Percentiles rank a stretch among this genome's conserved stretches.
Evolutionary conservation across 495 filamentous ascomycete genomes (phyloP).

Genomic region (Penicillium coffeae): DNA sequence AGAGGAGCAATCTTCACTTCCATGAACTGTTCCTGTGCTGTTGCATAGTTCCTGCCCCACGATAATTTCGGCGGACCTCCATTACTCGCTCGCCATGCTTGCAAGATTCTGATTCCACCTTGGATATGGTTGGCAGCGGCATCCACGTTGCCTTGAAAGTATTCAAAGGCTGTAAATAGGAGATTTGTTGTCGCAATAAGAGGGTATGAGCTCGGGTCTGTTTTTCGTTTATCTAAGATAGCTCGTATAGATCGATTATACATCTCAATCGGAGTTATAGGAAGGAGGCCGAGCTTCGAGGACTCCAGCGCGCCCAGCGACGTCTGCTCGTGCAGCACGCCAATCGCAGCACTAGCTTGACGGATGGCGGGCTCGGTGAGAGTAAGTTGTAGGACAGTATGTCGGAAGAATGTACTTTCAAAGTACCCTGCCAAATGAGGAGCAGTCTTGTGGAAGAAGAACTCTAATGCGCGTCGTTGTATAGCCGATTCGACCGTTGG

Average conservation of each 20-base stretch:
- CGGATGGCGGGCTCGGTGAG: conserved; percentile 57
- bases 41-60: conserved; percentile 8
- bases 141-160: conserved; percentile 11
- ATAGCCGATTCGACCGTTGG: conserved; percentile 4
- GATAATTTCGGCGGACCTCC: not conserved
- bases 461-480: conserved; percentile 14
- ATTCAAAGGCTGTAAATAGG: conserved; percentile 20
- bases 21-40: conserved; percentile 14
- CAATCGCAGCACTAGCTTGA: conserved; percentile 60
- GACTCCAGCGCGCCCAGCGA: not conserved
- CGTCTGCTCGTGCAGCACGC: conserved; percentile 52
- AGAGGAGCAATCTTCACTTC: conserved; percentile 19
- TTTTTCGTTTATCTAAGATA: conserved; percentile 9
- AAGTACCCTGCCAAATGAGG: conserved; percentile 60
- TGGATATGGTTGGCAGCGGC: conserved; percentile 13
- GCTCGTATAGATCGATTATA: conserved; percentile 16
- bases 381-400: conserved; percentile 51
- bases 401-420: conserved; percentile 55
- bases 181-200: conserved; percentile 14
- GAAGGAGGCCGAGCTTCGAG: not conserved
- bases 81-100: conserved; percentile 9
- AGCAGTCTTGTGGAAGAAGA: conserved; percentile 25
- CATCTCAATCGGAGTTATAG: conserved; percentile 4
- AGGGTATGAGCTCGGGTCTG: conserved; percentile 1
- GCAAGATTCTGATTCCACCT: conserved; percentile 17